Conservation (phyloP, 495 filamentous ascomycete genomes). For the Annulohypoxylon bovei region DNA sequence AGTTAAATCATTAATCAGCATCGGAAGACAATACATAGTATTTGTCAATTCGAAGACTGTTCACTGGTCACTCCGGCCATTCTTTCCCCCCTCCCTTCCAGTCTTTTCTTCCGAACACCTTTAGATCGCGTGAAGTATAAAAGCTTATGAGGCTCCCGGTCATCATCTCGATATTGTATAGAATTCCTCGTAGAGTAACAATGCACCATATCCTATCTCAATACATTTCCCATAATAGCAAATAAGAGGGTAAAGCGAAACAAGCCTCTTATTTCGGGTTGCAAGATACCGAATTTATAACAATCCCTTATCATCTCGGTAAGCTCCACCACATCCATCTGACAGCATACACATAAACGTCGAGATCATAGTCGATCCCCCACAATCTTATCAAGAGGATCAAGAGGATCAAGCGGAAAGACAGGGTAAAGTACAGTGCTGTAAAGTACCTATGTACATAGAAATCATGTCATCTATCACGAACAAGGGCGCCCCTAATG, state of each 20-base stretch:
- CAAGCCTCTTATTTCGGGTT: background rate
- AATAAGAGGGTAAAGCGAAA: background rate
- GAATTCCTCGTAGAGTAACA: background rate
- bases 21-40: background rate
- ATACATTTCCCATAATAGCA: background rate
- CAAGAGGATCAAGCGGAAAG: too few relatives aligned
- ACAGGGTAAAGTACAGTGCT: background rate
- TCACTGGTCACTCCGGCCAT: background rate
- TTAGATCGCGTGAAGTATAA: background rate
- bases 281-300: background rate
- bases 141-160: background rate
- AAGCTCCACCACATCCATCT: slow-evolving; percentile 2
- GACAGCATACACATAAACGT: background rate
- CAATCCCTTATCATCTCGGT: slow-evolving; percentile 14
- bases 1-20: slow-evolving; percentile 1
- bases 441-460: background rate
- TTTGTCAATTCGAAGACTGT: too few relatives aligned
- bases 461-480: slow-evolving; percentile 15
- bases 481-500: slow-evolving; percentile 49
- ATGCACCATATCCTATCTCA: too few relatives aligned
- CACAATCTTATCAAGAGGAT: background rate
- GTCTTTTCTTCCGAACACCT: background rate
- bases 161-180: background rate
- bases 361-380: slow-evolving; percentile 6
- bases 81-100: slow-evolving; percentile 5